Base-by-base conservation (phyloP, 768 basidiomycete genomes). In the Neoboletus magnificus region DNA sequence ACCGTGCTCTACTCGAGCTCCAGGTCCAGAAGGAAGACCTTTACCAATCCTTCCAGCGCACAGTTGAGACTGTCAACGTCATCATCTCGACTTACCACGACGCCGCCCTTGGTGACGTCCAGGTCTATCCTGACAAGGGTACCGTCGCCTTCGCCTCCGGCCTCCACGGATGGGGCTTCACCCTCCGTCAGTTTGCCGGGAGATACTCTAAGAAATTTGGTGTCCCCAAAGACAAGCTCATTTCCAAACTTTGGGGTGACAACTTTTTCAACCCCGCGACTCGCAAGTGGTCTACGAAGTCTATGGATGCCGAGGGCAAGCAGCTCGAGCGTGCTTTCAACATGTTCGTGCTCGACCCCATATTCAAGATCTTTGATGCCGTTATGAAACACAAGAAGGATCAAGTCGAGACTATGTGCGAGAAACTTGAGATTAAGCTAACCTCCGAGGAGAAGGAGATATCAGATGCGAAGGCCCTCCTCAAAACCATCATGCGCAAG, bases 351-450 rank as follows among this genome's bases (percentile, higher is more conserved):
- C 90, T 98, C 64, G 97, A 99, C 76, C 97, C 97, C 59, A 98
- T 99, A 78, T 99, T 91, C 87, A 92, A 85, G 75, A 86, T 99
- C 68, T 99, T 99, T 78, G 94, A 96, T 64, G 87, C 89, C 65
- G 91, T 97, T 75, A 98, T 98, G 94, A 96, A 98, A 82, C 95
- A 89, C 84, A 96, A 98, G 81, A 98, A 96, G 82, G 95, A 96
- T 44, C 74, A 81, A 56, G 83, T 92, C 61, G 74, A 66, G 50
- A 76, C 80, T 56, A 93, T 99, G 80, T 87, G 97, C 66, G 93
- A 97, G 52, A 98, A 99, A 77, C 92, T 99, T 66, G 95, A 97
- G 15, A 75, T 99, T 73, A 91, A 91, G 73, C 89, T 99, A 60
- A 79, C 84, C 54, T 73, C 77, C 45, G 92, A 95, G 1, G 96